Evolutionary conservation across 2,329 filamentous ascomycete species (phyloP).

Genomic region (Fusarium mundagurra): DNA sequence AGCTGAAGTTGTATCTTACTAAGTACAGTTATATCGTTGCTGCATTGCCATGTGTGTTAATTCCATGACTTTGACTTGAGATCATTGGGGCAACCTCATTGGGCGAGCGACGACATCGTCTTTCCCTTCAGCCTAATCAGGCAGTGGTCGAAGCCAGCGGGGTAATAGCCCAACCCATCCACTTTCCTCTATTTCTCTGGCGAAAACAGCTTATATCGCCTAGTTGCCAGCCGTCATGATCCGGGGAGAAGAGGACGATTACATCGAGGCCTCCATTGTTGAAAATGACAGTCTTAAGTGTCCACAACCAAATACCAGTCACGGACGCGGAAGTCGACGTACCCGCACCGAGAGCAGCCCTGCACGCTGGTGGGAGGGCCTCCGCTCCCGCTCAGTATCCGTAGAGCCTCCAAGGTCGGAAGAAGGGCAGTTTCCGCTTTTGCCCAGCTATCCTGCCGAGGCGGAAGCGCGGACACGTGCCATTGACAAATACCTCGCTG

Average conservation of each 20-base stretch:
- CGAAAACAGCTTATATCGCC: no score
- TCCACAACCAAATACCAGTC: neutral
- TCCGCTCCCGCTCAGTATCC: no score
- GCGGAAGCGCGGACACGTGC: neutral
- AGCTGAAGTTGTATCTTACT: no score
- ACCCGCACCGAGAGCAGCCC: neutral
- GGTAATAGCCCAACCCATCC: neutral
- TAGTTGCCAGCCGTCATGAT: no score
- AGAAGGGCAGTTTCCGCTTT: fast-evolving
- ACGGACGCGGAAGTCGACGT: neutral
- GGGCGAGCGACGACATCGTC: no score
- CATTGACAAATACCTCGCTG: neutral
- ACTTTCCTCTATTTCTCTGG: neutral
- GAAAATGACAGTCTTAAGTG: neutral
- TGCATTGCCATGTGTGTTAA: no score
- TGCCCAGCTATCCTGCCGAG: neutral
- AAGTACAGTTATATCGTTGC: no score
- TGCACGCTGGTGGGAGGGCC: neutral
- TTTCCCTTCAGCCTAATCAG: neutral
- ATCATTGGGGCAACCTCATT: no score
- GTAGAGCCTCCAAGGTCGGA: fast-evolving
- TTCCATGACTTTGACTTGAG: no score
- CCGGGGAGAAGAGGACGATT: fast-evolving
- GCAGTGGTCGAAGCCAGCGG: neutral
- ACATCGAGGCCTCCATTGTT: fast-evolving